Evolutionary conservation across 345 rosid genomes (phyloP).

Genomic region (Raphanus raphanistrum): DNA sequence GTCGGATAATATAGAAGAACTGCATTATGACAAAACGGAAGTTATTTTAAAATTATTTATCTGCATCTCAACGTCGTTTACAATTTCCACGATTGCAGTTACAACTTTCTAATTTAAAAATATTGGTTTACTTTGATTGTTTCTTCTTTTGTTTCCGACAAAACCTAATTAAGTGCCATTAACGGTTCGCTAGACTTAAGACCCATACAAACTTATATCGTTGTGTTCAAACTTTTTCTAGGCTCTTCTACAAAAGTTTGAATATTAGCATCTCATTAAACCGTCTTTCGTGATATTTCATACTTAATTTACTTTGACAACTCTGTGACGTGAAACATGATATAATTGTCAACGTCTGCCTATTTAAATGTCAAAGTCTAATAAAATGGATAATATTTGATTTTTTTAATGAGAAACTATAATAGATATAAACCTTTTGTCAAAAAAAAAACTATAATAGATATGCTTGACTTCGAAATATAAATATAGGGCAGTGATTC

Average conservation of each 20-base stretch:
- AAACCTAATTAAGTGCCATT: slow-evolving; percentile 23
- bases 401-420: slow-evolving; percentile 1
- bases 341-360: slow-evolving; percentile 2
- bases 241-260: slow-evolving; percentile 23
- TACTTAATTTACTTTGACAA: slow-evolving; percentile 17
- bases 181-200: slow-evolving; percentile 14
- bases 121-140: slow-evolving; percentile 20
- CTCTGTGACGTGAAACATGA: not conserved
- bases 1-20: not conserved
- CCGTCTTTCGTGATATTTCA: not conserved
- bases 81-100: not conserved
- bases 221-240: slow-evolving; percentile 11
- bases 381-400: slow-evolving; percentile 5
- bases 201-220: slow-evolving; percentile 10
- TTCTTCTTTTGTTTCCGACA: slow-evolving; percentile 22
- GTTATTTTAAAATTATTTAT: not conserved
- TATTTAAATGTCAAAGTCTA: slow-evolving; percentile 28
- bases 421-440: too few species aligned
- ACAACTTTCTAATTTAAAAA: not conserved
- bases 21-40: not conserved
- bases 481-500: not conserved
- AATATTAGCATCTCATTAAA: slow-evolving; percentile 13
- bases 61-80: not conserved
- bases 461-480: not conserved
- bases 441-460: not conserved